Evolutionary conservation across 176 grass and related monocot genomes (phyloP).

Genomic region (Oryza coarctata): DNA sequence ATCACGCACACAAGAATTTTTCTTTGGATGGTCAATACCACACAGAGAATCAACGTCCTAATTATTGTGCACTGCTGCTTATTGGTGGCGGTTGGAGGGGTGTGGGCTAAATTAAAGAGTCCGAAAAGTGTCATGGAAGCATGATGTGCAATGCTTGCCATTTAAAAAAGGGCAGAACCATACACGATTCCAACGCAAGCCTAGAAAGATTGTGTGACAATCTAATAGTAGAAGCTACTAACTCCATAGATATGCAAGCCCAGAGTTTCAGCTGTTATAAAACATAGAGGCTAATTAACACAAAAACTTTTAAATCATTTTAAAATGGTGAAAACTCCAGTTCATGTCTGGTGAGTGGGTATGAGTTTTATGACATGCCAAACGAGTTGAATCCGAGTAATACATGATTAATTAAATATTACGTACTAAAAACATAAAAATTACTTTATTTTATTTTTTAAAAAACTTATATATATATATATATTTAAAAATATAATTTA

Average conservation of each 20-base stretch:
- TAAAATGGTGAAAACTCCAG: not conserved
- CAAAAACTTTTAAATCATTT: not conserved
- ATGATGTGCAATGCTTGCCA: not conserved
- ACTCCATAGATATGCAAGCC: constrained; percentile 12
- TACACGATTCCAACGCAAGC: constrained; percentile 8
- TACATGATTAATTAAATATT: no score
- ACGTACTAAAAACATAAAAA: no score
- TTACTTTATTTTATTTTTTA: no score
- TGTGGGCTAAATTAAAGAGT: not conserved
- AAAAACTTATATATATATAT: no score
- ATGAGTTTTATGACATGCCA: no score
- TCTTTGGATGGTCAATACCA: constrained; percentile 14
- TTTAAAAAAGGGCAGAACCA: not conserved
- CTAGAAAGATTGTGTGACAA: not conserved
- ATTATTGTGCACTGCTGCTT: constrained; percentile 20
- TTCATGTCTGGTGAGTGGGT: not conserved
- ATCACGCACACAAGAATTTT: not conserved
- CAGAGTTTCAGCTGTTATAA: constrained; percentile 6
- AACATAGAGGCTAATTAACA: not conserved
- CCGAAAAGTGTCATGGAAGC: not conserved
- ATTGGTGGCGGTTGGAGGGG: constrained; percentile 50
- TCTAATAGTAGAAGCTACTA: constrained; percentile 9
- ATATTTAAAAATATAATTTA: no score
- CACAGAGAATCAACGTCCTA: constrained; percentile 16
- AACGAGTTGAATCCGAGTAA: no score